These are phyloP conservation scores for Cinnamomum micranthum DNA, from an alignment of 164 flowering plant genomes.

Conservation along the genomic window DNA sequence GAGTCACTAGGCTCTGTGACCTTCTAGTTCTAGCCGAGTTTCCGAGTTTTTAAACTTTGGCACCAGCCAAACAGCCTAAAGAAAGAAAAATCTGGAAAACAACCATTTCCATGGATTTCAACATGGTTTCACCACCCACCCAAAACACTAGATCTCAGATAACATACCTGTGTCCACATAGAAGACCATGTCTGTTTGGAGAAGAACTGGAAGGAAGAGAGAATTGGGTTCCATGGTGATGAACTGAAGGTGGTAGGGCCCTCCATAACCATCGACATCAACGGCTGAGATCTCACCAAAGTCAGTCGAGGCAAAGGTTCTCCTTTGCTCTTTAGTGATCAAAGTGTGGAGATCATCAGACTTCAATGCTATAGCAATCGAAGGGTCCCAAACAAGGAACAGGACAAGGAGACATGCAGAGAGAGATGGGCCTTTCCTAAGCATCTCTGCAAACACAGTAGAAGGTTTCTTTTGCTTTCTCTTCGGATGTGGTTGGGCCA, in stretches of 20 bases:
- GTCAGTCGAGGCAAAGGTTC: slow-evolving; percentile 42
- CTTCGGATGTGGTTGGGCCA: not conserved
- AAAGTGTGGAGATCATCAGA: slow-evolving; percentile 14
- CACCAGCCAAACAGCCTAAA: too few species aligned
- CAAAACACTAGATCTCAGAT: too few species aligned
- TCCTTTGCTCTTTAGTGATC: slow-evolving; percentile 43
- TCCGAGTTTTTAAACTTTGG: too few species aligned
- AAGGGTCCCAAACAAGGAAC: not conserved
- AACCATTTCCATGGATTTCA: too few species aligned
- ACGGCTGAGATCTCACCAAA: slow-evolving; percentile 58
- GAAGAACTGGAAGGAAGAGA: slow-evolving; percentile 72
- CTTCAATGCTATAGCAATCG: not conserved
- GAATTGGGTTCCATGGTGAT: slow-evolving; percentile 78
- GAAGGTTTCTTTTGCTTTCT: not conserved
- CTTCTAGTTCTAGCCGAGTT: too few species aligned
- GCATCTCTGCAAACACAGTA: not conserved
- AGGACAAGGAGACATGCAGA: not conserved
- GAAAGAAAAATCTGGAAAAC: too few species aligned
- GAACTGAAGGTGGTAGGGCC: slow-evolving; percentile 63
- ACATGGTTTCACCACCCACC: too few species aligned
- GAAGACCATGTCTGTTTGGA: slow-evolving; percentile 80
- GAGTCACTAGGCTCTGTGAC: too few species aligned
- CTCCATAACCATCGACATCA: slow-evolving; percentile 32
- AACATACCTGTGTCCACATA: slow-evolving; percentile 68
- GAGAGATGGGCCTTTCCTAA: not conserved